Evolutionary conservation across 192 early-diverging fungal genomes (phyloP), one percentile per base, ranked within the genome.

Genomic region (Entomortierella chlamydospora): DNA sequence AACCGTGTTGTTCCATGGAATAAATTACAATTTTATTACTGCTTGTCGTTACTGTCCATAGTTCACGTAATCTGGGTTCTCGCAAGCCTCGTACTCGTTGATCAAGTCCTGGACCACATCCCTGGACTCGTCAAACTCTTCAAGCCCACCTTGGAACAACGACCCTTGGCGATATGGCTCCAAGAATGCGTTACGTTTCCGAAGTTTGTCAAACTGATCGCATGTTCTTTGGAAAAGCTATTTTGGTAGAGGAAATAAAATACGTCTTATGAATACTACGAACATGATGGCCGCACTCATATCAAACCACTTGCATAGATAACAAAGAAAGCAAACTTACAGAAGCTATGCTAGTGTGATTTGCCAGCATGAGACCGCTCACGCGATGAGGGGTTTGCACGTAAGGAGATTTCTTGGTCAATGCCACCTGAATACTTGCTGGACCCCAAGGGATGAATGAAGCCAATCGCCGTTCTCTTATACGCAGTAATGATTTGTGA

Each of bases 371-470:
- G 52, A 99, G 85, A 4, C 98, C 98, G 49, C 93, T 96, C 31
- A 99, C 98, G 3, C 95, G 90, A 76, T 99, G 97, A 41, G 93
- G 87, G 8, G 96, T 94, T 57, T 92, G 93, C 12, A 95, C 87
- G 81, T 98, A 99, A 9, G 97, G 98, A 41, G 93, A 95, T 74
- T 96, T 96, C 47, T 91, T 90, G 3, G 96, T 96, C 53, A 99
- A 72, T 12, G 98, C 97, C 1, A 99, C 98, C 78, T 99, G 98
- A 71, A 99, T 98, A 78, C 94, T 95, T 17, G 98, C 96, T 6
- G 98, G 98, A 12, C 98, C 98, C 98, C 98, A 99, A 26, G 98
- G 98, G 63, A 99, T 98, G 77, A 99, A 99, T 72, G 95, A 93
- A 15, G 96, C 97, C 52, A 99, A 81, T 23, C 95, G 86, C 30